These are phyloP conservation scores for Phytophthora constricta DNA, from an alignment of 352 stramenopile species.

Conservation along the genomic window DNA sequence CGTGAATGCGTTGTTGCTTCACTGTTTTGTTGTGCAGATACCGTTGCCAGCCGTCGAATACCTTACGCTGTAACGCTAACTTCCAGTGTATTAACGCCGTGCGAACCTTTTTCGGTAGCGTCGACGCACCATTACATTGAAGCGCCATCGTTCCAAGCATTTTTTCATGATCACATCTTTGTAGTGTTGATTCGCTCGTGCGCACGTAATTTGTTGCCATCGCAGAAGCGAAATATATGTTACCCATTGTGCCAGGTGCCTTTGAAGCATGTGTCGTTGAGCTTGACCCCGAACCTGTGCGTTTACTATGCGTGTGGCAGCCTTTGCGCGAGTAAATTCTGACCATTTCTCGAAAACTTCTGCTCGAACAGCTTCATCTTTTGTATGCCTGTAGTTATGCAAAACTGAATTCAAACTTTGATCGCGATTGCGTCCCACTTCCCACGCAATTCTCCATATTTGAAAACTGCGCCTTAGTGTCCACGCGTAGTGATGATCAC, in stretches of 20 bases:
- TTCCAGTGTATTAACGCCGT: constrained; percentile 68
- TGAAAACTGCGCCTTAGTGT: constrained; percentile 19
- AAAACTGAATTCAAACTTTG: constrained; percentile 8
- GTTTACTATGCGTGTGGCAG: constrained; percentile 35
- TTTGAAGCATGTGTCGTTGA: constrained; percentile 31
- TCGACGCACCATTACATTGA: constrained; percentile 18
- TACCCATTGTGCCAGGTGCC: constrained; percentile 38
- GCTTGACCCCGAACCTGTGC: constrained; percentile 40
- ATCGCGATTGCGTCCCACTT: constrained; percentile 12
- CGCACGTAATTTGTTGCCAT: constrained; percentile 51
- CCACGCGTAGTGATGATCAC: constrained; percentile 3
- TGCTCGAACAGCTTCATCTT: constrained; percentile 4
- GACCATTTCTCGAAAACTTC: constrained; percentile 26
- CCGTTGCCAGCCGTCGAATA: constrained; percentile 42
- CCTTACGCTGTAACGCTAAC: constrained; percentile 34
- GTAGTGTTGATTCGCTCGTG: constrained; percentile 45
- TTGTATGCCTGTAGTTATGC: constrained; percentile 2
- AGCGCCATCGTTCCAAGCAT: constrained; percentile 43
- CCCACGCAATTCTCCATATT: constrained; percentile 27
- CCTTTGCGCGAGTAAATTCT: constrained; percentile 30
- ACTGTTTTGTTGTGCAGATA: constrained; percentile 38
- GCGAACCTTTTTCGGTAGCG: constrained; percentile 33
- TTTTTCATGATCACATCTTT: constrained; percentile 31
- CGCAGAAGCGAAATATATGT: constrained; percentile 39
- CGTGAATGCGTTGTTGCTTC: constrained; percentile 55